Evolutionary conservation across 2,329 filamentous ascomycete species (phyloP), one percentile per base, ranked within the genome.

Genomic region (Colletotrichum tofieldiae): DNA sequence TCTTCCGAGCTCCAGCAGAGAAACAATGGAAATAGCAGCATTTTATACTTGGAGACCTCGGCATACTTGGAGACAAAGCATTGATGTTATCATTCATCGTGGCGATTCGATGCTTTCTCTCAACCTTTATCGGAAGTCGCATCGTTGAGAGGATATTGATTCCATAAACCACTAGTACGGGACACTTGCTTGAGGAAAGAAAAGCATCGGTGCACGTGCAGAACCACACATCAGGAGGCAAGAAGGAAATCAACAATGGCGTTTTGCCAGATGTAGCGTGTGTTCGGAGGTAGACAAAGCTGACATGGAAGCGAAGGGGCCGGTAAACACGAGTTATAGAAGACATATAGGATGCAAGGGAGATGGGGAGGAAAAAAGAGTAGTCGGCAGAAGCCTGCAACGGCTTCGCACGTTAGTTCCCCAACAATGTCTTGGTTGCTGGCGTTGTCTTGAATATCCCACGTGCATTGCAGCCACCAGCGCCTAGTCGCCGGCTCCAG

Each of bases 391-490:
- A 26, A 6, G 47, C 47, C 51, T 35, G 43, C 29, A 51, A 39
- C 14, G n/a, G 39, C n/a, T 39, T 51, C 35, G 32, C 32, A 32
- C 45, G 29, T 41, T 32, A 18, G 29, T 55, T 26, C 2, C 43
- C 20, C 18, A 52, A 47, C 52, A 37, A n/a, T 58, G n/a, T 70
- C 45, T 47, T 54, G 45, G 37, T 26, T 11, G 37, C 12, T 29
- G 51, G 37, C 59, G 35, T 59, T 49, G 35, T 39, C 65, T 67
- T 18, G 61, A 26, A 11, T 11, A 49, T 45, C 16, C 67, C 67
- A 70, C 62, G 67, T 70, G 67, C 23, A 8, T 52, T 63, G 39
- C 16, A 63, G 61, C 66, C 66, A 58, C 60, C 20, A 35, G 54
- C 51, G 59, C 54, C 14, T 32, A 39, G 37, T 20, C 37, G 26